Evolutionary conservation across 2,329 filamentous ascomycete genomes (phyloP).

Genomic region (Diaporthe amygdali): DNA sequence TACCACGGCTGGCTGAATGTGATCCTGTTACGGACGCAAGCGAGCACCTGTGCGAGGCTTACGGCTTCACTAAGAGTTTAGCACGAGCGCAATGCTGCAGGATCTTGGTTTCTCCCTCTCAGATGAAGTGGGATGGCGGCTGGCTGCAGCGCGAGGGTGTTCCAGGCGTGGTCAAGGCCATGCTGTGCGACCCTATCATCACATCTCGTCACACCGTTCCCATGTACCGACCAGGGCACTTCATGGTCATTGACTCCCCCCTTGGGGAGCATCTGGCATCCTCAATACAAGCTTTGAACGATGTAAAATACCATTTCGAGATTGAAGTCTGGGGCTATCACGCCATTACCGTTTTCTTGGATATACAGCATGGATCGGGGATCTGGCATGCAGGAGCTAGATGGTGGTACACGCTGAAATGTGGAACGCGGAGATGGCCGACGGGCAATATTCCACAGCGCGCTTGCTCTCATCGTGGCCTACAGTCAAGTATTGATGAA

Average conservation of each 20-base stretch:
- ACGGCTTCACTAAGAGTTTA: neutral
- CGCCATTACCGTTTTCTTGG: neutral
- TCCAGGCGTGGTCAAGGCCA: slow-evolving; percentile 9
- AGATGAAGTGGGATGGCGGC: slow-evolving; percentile 24
- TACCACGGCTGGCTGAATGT: neutral
- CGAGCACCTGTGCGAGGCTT: neutral
- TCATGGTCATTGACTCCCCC: neutral
- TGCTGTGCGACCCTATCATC: slow-evolving; percentile 23
- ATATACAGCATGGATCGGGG: slow-evolving; percentile 7
- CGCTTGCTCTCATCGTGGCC: neutral
- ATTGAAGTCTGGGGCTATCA: neutral
- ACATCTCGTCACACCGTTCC: neutral
- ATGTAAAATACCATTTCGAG: neutral
- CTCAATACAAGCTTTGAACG: neutral
- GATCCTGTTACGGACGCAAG: slow-evolving; percentile 21
- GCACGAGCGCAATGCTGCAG: slow-evolving; percentile 26
- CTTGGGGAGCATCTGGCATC: neutral
- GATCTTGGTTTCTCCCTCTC: slow-evolving; percentile 24
- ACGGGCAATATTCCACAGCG: neutral
- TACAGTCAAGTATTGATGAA: neutral
- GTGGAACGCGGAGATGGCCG: slow-evolving; percentile 22
- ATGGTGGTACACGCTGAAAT: neutral
- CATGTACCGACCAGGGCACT: neutral
- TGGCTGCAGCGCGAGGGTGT: slow-evolving; percentile 16
- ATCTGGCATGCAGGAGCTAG: neutral